Base-by-base conservation (phyloP, 148 eudicot genomes). In the Amaranthus palmeri region DNA sequence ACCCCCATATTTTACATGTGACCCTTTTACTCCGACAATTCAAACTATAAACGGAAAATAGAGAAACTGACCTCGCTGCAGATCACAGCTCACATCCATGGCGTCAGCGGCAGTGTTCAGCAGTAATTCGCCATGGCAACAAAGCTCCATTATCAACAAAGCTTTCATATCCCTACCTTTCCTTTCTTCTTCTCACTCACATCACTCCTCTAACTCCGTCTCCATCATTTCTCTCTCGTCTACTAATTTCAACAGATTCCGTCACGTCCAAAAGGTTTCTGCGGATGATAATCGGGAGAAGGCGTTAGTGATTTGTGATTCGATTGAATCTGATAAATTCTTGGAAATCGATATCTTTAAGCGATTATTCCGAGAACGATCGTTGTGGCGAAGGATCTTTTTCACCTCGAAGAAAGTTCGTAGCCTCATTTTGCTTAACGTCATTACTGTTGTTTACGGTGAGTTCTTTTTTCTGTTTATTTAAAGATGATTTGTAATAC, bases 401-500 rank as follows among this genome's bases (percentile, higher is more conserved):
- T 85, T 80, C 48, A 81, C 83, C 4, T 85, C 95, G 12, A 82
- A 18, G 78, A 89, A 82, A 81, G 81, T 87, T 44, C 72, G 89
- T 69, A 84, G 89, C 75, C 74, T 89, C 64, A 77, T 89, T 76
- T 80, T 87, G 81, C 95, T 89, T 59, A 89, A 89, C 74, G 81
- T 81, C 36, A 78, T 81, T 40, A 84, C 95, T 47, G 10, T 89
- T 71, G 67, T 87, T 57, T 89, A 84, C 53, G 95, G 91, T 87
- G 69, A 54, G 54, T 9, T 61, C 62, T 48, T 0, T 11, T 3
- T 4, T 17, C 7, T 12, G 0, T 40, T 49, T 5, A 41, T 8
- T 64, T 44, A 25, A 25, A 2, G 36, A 25, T 25, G 36, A 25
- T 25, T 25, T 25, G 36, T 25, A 25, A 25, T 25, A 25, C 36